Base-by-base conservation (phyloP, 306 rosid genomes). In the Trifolium fragiferum region DNA sequence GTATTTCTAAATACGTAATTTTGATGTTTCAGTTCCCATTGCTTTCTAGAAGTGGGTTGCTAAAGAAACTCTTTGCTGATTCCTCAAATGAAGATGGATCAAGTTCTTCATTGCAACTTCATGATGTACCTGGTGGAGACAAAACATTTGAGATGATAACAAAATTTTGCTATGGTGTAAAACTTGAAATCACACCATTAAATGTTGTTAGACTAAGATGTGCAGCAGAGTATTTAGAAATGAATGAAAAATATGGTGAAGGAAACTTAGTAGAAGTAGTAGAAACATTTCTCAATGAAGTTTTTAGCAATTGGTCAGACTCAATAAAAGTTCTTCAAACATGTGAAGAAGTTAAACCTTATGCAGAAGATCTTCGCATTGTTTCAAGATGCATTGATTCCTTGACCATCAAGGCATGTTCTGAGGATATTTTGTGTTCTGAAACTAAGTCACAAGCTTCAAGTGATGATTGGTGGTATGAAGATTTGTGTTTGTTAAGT, bases 301-400 rank as follows among this genome's bases (percentile, higher is more conserved):
- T 87, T 54, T 75, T 89, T 4, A 74, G 90, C 47, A 86, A 44
- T 81, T 93, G 98, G 96, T 68, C 76, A 60, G 92, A 90, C 73
- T 81, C 92, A 35, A 64, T 90, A 57, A 86, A 78, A 76, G 93
- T 90, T 43, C 89, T 93, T 32, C 90, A 86, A 78, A 81, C 93
- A 67, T 87, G 91, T 76, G 92, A 89, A 61, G 90, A 90, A 68
- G 88, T 93, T 58, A 81, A 77, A 8, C n/a, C 81, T 25, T 81
- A 70, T 77, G 93, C 93, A 21, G 93, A 90, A 69, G 91, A 89
- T 10, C 84, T 93, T 14, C 91, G 82, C 20, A 83, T 93, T 68
- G 85, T 90, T 73, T 89, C 96, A 25, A 87, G 96, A 70, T 87
- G 96, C 82, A 84, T 93, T 32, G 96, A 90, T 85, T 93, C 95